phyloP scores from a whole-genome alignment of 371 early-diverging fungal genomes.

The Encephalitozoon cuniculi region DNA sequence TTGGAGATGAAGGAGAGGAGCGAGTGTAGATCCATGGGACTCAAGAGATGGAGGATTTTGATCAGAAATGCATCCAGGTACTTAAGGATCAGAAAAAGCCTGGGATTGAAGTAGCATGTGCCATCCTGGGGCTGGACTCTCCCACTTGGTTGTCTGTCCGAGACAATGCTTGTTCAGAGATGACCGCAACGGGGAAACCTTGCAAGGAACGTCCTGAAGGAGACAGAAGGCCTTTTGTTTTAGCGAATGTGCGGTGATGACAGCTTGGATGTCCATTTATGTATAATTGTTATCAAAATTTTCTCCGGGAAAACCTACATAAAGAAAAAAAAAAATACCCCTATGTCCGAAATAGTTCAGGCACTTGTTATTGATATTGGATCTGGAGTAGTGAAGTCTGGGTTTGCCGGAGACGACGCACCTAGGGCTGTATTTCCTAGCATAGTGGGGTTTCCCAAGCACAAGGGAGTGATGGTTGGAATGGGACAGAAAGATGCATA shows the following conservation, averaged over 20 bases:
- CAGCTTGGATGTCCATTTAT: neutral
- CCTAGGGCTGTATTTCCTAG: conserved; percentile 94
- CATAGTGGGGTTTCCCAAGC: conserved; percentile 97
- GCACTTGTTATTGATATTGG: conserved; percentile 86
- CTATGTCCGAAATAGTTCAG: conserved; percentile 49
- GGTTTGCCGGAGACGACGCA: conserved; percentile 99
- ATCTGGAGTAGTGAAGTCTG: conserved; percentile 99
- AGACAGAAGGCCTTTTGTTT: too few species aligned
- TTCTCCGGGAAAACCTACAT: neutral
- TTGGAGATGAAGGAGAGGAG: neutral
- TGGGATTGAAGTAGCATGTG: neutral
- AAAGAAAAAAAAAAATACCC: conserved; percentile 29
- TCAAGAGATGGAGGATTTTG: neutral
- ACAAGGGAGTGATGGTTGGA: conserved; percentile 97
- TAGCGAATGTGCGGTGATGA: too few species aligned
- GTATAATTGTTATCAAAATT: neutral
- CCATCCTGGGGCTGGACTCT: too few species aligned
- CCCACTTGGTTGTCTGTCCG: too few species aligned
- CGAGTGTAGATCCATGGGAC: neutral
- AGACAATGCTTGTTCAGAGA: too few species aligned
- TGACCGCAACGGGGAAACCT: neutral
- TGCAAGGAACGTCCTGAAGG: too few species aligned
- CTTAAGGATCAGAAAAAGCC: neutral
- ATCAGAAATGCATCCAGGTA: neutral
- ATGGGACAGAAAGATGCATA: conserved; percentile 99